These are phyloP conservation scores for Saururus chinensis DNA, from an alignment of 164 flowering plant species.

Conservation along the genomic window DNA sequence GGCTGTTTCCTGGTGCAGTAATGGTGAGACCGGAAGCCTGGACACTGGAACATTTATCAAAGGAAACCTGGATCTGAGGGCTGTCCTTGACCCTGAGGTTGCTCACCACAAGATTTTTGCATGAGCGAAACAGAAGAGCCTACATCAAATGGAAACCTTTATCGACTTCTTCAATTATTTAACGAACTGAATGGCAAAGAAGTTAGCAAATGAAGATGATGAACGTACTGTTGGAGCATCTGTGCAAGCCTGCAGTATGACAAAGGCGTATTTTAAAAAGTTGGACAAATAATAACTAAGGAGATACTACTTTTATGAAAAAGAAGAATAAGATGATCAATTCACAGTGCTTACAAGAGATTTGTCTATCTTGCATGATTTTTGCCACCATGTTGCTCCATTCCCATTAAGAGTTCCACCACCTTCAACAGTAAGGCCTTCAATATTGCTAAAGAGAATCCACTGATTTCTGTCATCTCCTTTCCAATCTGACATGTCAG, in stretches of 20 bases:
- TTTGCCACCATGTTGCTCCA: conserved; percentile 52
- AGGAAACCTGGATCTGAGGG: no score
- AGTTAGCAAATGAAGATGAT: not conserved
- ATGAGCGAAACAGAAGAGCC: conserved; percentile 21
- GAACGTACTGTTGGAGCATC: conserved; percentile 75
- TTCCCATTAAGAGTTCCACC: conserved; percentile 51
- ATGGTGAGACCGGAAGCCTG: conserved; percentile 5
- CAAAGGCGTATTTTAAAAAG: not conserved
- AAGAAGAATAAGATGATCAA: no score
- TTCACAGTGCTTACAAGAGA: conserved; percentile 9
- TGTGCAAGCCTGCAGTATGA: conserved; percentile 75
- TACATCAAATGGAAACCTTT: not conserved
- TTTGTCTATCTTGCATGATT: conserved; percentile 28
- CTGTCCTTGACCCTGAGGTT: conserved; percentile 34
- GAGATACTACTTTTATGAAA: no score
- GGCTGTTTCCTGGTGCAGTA: conserved; percentile 9
- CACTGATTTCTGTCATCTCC: not conserved
- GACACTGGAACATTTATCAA: no score
- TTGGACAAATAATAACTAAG: not conserved
- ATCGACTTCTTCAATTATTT: not conserved
- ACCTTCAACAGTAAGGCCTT: conserved; percentile 31
- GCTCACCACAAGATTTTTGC: conserved; percentile 42
- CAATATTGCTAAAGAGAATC: conserved; percentile 5
- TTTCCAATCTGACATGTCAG: not conserved
- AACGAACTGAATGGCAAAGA: not conserved